phyloP scores from a whole-genome alignment of 257 asterid species.

The Solanum arcanum region DNA sequence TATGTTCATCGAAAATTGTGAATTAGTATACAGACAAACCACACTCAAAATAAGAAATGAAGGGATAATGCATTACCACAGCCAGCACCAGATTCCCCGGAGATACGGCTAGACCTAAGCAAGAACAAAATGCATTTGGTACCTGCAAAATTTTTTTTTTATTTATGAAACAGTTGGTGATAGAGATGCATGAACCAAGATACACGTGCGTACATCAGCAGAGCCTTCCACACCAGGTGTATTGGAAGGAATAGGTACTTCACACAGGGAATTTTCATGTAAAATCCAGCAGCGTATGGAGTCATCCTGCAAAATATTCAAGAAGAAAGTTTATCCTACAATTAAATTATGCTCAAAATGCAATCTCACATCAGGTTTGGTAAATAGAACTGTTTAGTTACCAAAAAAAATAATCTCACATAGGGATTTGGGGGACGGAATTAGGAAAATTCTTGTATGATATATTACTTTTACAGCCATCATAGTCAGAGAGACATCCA shows the following conservation, averaged over 20 bases:
- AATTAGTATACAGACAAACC: not conserved
- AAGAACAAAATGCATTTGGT: conserved; percentile 56
- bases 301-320: conserved; percentile 47
- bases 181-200: not conserved
- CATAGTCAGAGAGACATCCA: not conserved
- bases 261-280: conserved; percentile 29
- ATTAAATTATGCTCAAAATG: not conserved
- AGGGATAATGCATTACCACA: conserved; percentile 42
- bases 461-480: not conserved
- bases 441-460: not conserved
- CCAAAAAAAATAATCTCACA: not conserved
- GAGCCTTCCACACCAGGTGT: conserved; percentile 49
- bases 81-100: conserved; percentile 84
- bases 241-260: conserved; percentile 55
- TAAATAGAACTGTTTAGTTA: not conserved
- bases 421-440: not conserved
- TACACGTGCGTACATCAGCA: conserved; percentile 41
- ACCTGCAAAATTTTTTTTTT: conserved; percentile 53
- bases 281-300: conserved; percentile 64
- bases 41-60: not conserved
- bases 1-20: not conserved
- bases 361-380: not conserved
- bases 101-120: conserved; percentile 88
- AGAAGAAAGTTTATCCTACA: not conserved
- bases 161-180: conserved; percentile 3